phyloP scores from a whole-genome alignment of 2,329 filamentous ascomycete genomes.

The Dactylellina drechsleri region DNA sequence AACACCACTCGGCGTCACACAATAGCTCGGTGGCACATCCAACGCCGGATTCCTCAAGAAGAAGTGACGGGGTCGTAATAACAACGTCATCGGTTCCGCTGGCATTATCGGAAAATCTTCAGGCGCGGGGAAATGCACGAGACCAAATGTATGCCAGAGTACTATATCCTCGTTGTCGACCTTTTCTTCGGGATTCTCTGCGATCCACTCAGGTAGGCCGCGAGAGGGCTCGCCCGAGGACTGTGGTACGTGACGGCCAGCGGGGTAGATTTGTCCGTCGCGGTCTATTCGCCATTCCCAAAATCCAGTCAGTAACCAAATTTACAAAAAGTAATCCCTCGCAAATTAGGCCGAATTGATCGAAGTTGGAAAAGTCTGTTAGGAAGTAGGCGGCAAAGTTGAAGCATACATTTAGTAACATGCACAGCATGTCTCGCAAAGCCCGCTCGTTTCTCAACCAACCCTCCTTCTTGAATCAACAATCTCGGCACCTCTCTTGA shows the following conservation, averaged over 20 bases:
- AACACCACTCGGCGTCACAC: conserved; percentile 71
- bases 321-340: background rate
- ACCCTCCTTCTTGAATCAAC: conserved; percentile 79
- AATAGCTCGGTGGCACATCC: conserved; percentile 81
- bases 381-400: background rate
- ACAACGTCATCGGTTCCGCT: conserved; percentile 81
- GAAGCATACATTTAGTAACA: conserved; percentile 81
- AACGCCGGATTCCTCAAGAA: conserved; percentile 81
- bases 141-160: conserved; percentile 91
- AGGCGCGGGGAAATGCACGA: conserved; percentile 87
- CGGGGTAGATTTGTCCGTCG: conserved; percentile 84
- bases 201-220: conserved; percentile 80
- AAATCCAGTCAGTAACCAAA: conserved; percentile 26
- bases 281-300: conserved; percentile 67
- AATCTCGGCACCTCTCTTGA: conserved; percentile 82
- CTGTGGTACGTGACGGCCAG: conserved; percentile 86
- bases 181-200: conserved; percentile 66
- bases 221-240: conserved; percentile 80
- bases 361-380: background rate
- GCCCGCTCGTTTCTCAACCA: conserved; percentile 89
- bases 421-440: conserved; percentile 89
- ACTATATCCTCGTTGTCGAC: conserved; percentile 87
- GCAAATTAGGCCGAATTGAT: background rate
- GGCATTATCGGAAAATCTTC: conserved; percentile 96
- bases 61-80: conserved; percentile 83